These are phyloP conservation scores for Talaromyces sp. DNA, from an alignment of 2,329 filamentous ascomycete genomes.

Conservation along the genomic window DNA sequence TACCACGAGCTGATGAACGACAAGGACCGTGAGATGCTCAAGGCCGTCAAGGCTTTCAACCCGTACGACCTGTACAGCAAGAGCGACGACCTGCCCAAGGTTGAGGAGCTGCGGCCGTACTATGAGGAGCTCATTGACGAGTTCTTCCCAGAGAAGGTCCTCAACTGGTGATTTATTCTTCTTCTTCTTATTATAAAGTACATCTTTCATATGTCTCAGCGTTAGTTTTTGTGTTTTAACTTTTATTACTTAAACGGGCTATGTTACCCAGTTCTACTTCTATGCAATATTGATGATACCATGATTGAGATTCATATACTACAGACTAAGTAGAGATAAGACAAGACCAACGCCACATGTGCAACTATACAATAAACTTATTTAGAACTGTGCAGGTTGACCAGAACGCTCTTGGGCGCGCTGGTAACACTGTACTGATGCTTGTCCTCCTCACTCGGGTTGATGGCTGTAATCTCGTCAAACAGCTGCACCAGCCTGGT, in stretches of 20 bases:
- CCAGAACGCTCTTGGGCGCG: not conserved
- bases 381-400: not conserved
- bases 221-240: not conserved
- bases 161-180: constrained; percentile 8
- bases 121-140: constrained; percentile 13
- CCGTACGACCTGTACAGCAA: constrained; percentile 91
- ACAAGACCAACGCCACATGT: not conserved
- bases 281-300: not conserved
- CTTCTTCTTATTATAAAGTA: not conserved
- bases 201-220: not conserved
- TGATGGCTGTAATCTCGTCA: constrained; percentile 1
- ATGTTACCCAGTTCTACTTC: not conserved
- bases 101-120: constrained; percentile 59
- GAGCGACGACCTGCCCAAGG: constrained; percentile 72
- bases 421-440: constrained; percentile 6
- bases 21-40: constrained; percentile 73
- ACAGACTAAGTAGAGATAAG: not conserved
- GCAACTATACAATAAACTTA: not conserved
- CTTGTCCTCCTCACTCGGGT: not conserved
- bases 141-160: constrained; percentile 10
- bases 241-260: not conserved
- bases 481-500: constrained; percentile 4
- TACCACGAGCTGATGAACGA: constrained; percentile 80
- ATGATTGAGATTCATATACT: not conserved
- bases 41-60: constrained; percentile 80